Base-by-base conservation (phyloP, 345 rosid genomes). In the Arabidopsis suecica region DNA sequence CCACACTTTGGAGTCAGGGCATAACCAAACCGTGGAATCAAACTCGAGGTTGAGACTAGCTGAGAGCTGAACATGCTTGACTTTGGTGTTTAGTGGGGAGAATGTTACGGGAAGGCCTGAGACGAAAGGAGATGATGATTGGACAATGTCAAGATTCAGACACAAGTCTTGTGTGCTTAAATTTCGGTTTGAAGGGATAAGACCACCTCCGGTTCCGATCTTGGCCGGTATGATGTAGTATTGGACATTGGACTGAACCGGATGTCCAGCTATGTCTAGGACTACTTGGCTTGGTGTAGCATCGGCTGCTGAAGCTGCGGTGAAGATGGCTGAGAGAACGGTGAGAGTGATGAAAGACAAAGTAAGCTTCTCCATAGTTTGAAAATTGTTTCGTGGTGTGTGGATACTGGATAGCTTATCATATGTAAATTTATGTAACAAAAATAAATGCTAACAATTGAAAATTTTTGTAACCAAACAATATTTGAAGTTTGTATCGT, bases 171-270 rank as follows among this genome's bases (percentile, higher is more conserved):
- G 28, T 61, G 69, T 23, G 57, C 23, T 69, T 41, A 1, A 36
- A 20, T 68, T 36, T 42, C 74, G 57, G 58, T 13, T 76, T 22
- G 69, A 51, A 51, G 79, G 79, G 32, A 68, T 33, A 61, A 69
- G 63, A 61, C 69, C 74, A 53, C 79, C 74, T 69, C 79, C 79
- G 20, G 74, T 22, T 51, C 69, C 74, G 5, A 30, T 76, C 22
- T 76, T 76, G 30, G 74, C 79, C 40, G 74, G 79, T 75, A 75
- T 22, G 40, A 75, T 68, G 74, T 75, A 75, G 49, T 75, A 75
- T 40, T 60, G 79, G 69, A 34, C 64, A 22, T 54, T 34, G 38
- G 69, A 32, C 40, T 41, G 56, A 33, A 76, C 74, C 8, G 74
- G 58, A 8, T 44, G 74, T 9, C 58, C 69, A 51, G 58, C 9